Base-by-base conservation (phyloP, 768 basidiomycete species). In the Leccinum subgranulosum region DNA sequence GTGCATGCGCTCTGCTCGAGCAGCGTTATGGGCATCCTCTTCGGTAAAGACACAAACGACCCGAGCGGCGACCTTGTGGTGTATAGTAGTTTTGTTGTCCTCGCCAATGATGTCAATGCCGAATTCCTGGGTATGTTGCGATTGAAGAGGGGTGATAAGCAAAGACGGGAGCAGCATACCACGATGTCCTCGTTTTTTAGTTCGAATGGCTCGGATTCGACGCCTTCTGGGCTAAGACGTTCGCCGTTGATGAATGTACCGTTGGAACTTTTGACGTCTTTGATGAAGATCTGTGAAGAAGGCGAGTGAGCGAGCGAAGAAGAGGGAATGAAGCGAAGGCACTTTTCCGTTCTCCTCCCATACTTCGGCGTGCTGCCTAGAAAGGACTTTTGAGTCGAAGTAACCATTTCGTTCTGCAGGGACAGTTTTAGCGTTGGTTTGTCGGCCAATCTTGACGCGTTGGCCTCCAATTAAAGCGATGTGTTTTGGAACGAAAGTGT, bases 61-160 rank as follows among this genome's bases (percentile, higher is more conserved):
- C 28, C 92, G 90, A 4, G 96, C 94, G 10, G 97, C 94, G 53
- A 98, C 97, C 73, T 99, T 98, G 77, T 98, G 95, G 75, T 99
- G 97, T 50, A 98, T 87, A 56, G 98, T 94, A 2, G 92, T 95
- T 74, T 92, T 92, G 80, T 95, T 97, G 78, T 99, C 97, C 68
- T 99, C 97, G 60, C 92, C 91, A 54, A 97, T 92, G 60, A 99
- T 99, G 76, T 98, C 97, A 67, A 98, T 99, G 56, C 97, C 97
- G 71, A 97, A 98, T 87, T 98, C 95, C 94, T 96, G 27, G 3
- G 29, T 1, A 56, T 6, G 39, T 54, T 31, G 31, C 8, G 55
- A 54, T 45, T 57, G 56, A 62, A 53, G 41, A 55, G 28, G 31
- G 19, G 31, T 46, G 55, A 29, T 53, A 45, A 57, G 36, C 34